Percentiles rank a stretch among this genome's conserved stretches.
Conservation (phyloP, 1,139 yeast species). For the Geotrichum restrictum region DNA sequence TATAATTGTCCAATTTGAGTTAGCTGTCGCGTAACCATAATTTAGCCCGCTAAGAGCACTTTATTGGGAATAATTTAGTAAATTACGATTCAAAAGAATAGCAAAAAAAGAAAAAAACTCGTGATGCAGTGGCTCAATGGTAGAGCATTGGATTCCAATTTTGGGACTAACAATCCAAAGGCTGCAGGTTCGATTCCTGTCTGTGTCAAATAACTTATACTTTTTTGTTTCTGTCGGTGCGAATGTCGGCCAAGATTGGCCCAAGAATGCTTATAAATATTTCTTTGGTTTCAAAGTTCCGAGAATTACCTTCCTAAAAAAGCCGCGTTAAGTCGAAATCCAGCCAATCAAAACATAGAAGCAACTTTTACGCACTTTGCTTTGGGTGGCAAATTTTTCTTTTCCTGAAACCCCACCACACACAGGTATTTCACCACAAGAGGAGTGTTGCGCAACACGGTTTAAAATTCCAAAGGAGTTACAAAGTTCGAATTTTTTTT, state of each 20-base stretch:
- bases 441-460: background rate
- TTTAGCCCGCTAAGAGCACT: no score
- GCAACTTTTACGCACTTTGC: background rate
- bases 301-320: no score
- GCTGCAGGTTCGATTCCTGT: constrained; percentile 29
- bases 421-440: background rate
- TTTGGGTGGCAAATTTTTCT: constrained; percentile 1
- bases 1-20: no score
- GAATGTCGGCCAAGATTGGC: no score
- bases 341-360: background rate
- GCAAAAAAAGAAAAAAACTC: background rate
- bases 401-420: background rate
- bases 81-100: no score
- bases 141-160: constrained; percentile 24
- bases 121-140: constrained; percentile 24
- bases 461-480: background rate
- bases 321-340: background rate
- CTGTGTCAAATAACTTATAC: no score
- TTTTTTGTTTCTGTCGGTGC: no score
- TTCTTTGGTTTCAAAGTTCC: no score
- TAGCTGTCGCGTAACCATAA: no score
- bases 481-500: background rate
- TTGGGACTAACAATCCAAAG: constrained; percentile 21
- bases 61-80: no score
- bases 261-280: no score